A percentile compares a stretch with the other conserved stretches of the same genome.
phyloP scores from a whole-genome alignment of 352 stramenopile species.

The Phytophthora citrophthora region DNA sequence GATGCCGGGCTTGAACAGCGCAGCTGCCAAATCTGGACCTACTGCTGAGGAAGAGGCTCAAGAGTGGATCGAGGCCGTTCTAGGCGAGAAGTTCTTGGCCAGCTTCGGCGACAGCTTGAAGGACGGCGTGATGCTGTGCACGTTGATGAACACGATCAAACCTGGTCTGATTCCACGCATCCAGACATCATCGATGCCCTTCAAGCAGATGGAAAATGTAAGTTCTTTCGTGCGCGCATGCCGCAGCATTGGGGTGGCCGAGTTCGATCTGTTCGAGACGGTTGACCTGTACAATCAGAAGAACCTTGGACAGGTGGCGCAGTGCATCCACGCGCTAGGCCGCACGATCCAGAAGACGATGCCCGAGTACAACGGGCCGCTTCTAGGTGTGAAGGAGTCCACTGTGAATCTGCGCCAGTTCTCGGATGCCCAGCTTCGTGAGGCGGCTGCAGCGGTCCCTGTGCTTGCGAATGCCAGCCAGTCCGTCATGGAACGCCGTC shows the following conservation, averaged over 20 bases:
- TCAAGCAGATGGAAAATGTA: slow-evolving; percentile 94
- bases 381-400: slow-evolving; percentile 76
- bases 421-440: slow-evolving; percentile 65
- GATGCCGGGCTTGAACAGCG: slow-evolving; percentile 50
- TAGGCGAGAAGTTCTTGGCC: slow-evolving; percentile 70
- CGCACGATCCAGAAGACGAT: slow-evolving; percentile 80
- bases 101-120: slow-evolving; percentile 80
- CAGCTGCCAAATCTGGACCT: slow-evolving; percentile 29
- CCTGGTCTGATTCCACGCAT: slow-evolving; percentile 62
- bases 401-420: slow-evolving; percentile 75
- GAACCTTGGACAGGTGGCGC: slow-evolving; percentile 84
- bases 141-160: slow-evolving; percentile 78
- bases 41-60: slow-evolving; percentile 73
- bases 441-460: slow-evolving; percentile 62
- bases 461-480: slow-evolving; percentile 63
- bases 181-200: slow-evolving; percentile 74
- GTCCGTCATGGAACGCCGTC: slow-evolving; percentile 67
- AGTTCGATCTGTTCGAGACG: slow-evolving; percentile 92
- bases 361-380: slow-evolving; percentile 68
- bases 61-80: slow-evolving; percentile 79
- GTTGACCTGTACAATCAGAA: slow-evolving; percentile 91
- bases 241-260: slow-evolving; percentile 78
- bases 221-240: slow-evolving; percentile 83
- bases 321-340: slow-evolving; percentile 85
- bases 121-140: slow-evolving; percentile 83